Conservation (phyloP, 257 asterid species). For the Schizonepeta tenuifolia region DNA sequence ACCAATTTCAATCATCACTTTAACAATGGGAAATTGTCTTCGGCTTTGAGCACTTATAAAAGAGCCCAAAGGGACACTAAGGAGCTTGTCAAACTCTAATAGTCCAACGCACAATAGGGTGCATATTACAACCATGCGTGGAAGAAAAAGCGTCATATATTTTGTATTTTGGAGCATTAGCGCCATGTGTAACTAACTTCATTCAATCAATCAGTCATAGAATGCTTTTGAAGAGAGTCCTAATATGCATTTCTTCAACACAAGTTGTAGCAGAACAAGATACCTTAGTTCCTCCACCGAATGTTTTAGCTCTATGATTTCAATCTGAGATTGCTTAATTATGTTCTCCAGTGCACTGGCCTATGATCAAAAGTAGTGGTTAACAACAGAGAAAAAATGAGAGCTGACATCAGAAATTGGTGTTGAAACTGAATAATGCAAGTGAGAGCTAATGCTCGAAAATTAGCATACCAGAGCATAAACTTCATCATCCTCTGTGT, state of each 20-base stretch:
- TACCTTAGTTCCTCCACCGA: slow-evolving; percentile 89
- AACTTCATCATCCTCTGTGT: slow-evolving; percentile 79
- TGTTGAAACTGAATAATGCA: slow-evolving; percentile 24
- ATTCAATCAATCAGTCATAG: slow-evolving; percentile 13
- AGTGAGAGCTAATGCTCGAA: slow-evolving; percentile 18
- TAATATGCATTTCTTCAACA: neutral
- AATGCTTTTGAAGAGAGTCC: slow-evolving; percentile 5
- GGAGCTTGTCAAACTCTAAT: neutral
- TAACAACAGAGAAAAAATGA: slow-evolving; percentile 27
- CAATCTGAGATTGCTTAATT: slow-evolving; percentile 93
- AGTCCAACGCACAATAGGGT: neutral
- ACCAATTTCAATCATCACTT: slow-evolving; percentile 6
- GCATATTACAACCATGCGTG: neutral
- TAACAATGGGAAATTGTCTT: neutral
- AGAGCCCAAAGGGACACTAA: neutral
- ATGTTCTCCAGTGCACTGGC: slow-evolving; percentile 94
- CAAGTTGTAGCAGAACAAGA: slow-evolving; percentile 17
- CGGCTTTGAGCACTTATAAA: neutral
- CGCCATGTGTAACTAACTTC: slow-evolving; percentile 19
- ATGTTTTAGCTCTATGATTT: slow-evolving; percentile 95
- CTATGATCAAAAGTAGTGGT: slow-evolving; percentile 45
- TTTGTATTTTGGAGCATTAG: slow-evolving; percentile 1
- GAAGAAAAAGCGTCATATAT: neutral
- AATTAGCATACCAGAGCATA: slow-evolving; percentile 74
- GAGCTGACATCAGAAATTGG: neutral